Evolutionary conservation across 129 eudicot species (phyloP), one percentile per base, ranked within the genome.

Genomic region (Helichrysum umbraculigerum): DNA sequence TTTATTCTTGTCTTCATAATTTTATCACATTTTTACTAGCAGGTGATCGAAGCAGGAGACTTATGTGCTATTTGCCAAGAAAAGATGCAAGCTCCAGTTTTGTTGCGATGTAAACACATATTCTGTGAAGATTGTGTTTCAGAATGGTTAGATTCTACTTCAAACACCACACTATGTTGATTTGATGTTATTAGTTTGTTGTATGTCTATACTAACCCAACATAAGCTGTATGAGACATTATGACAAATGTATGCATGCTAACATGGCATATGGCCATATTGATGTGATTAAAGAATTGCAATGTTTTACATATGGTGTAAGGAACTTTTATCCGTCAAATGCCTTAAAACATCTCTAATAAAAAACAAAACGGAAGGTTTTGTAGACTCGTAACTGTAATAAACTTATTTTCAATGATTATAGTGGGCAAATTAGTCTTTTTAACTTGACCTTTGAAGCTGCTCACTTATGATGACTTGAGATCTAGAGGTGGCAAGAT

Each of bases 61-160:
- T 34, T 91, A 65, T 91, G 97, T 72, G 92, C 97, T 41, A 91
- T 91, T 79, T 91, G 97, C 85, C 97, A 91, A 81, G 97, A 88
- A 81, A 91, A 88, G 86, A 84, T 91, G 94, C 88, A 88, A 68
- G 85, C 84, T 51, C 94, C 97, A 39, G 84, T 88, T 81, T 76
- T 91, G 12, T 75, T 91, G 79, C 81, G 94, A 21, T 91, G 97
- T 75, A 91, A 91, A 79, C 97, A 91, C 79, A 83, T 91, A 32
- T 91, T 91, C 77, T 91, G 97, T 59, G 97, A 91, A 83, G 97
- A 91, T 57, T 91, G 97, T 75, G 94, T 86, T 52, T 91, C 97
- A 5, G 97, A 91, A 86, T 91, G 97, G 97, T 91, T 62, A 75
- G 91, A 80, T 72, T 69, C 39, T 19, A 19, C 51, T 52, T 67